These are phyloP conservation scores for Tuber indicum DNA, from an alignment of 495 filamentous ascomycete genomes.

Conservation along the genomic window DNA sequence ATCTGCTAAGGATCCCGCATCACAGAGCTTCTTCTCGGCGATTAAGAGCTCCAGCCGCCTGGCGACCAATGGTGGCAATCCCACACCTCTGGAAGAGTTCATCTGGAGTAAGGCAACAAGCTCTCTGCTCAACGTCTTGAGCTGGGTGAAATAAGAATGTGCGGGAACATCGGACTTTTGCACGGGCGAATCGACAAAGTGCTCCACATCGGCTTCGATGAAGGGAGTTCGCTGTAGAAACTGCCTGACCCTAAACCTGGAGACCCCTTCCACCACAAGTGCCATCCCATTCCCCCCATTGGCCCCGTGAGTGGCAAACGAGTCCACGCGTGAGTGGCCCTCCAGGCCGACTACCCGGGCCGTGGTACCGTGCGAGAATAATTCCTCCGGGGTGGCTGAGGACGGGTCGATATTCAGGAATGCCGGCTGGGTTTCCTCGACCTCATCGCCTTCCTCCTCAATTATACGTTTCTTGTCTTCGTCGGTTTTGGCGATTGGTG, in stretches of 20 bases:
- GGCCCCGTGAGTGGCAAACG: constrained; percentile 21
- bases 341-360: constrained; percentile 65
- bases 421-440: constrained; percentile 36
- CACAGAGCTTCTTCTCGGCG: constrained; percentile 61
- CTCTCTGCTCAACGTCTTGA: constrained; percentile 77
- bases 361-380: constrained; percentile 59
- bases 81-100: constrained; percentile 56
- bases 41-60: constrained; percentile 81
- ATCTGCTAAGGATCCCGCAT: constrained; percentile 86
- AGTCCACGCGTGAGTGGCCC: constrained; percentile 43
- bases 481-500: constrained; percentile 34
- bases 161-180: constrained; percentile 52
- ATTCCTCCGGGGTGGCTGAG: constrained; percentile 56
- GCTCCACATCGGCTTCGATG: constrained; percentile 68
- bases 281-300: constrained; percentile 43
- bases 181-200: constrained; percentile 42
- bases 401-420: constrained; percentile 51
- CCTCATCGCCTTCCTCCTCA: constrained; percentile 41
- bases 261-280: constrained; percentile 77
- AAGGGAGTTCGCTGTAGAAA: constrained; percentile 72
- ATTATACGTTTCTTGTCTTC: constrained; percentile 39
- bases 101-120: constrained; percentile 71
- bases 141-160: constrained; percentile 63
- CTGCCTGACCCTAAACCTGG: constrained; percentile 67
- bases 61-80: constrained; percentile 73